Evolutionary conservation across 345 rosid species (phyloP).

Genomic region (Acer yangbiense): DNA sequence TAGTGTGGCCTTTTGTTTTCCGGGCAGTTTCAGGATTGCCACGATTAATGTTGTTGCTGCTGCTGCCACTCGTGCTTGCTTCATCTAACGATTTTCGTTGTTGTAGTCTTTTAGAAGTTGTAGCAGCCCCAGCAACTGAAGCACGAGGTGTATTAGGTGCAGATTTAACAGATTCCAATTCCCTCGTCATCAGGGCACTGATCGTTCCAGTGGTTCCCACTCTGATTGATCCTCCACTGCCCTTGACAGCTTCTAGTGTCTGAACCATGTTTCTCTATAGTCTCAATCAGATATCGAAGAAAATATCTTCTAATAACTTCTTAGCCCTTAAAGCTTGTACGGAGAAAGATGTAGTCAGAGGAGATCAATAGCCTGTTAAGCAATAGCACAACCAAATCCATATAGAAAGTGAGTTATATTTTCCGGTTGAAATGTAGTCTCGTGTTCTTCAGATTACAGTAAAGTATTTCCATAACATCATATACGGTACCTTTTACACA

Average conservation of each 20-base stretch:
- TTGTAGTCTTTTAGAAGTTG: conserved; percentile 56
- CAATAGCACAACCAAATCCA: conserved; percentile 4
- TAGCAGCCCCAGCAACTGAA: conserved; percentile 51
- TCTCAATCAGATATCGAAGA: conserved; percentile 11
- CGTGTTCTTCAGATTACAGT: conserved; percentile 1
- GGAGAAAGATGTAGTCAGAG: neutral
- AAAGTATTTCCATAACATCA: neutral
- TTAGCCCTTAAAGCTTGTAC: conserved; percentile 13
- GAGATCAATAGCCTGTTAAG: conserved; percentile 13
- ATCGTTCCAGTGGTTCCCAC: conserved; percentile 89
- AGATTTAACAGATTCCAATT: conserved; percentile 64
- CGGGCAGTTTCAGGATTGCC: conserved; percentile 35
- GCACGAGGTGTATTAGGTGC: conserved; percentile 46
- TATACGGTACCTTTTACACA: neutral
- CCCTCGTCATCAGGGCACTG: conserved; percentile 76
- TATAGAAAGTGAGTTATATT: conserved; percentile 10
- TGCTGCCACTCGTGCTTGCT: conserved; percentile 69
- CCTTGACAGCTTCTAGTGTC: conserved; percentile 72
- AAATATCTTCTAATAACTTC: conserved; percentile 16
- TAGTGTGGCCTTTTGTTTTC: conserved; percentile 49
- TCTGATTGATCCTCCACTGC: conserved; percentile 86
- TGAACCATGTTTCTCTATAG: conserved; percentile 56
- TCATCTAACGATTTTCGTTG: conserved; percentile 63
- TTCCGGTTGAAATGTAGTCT: conserved; percentile 9
- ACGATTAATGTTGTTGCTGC: conserved; percentile 31